phyloP scores from a whole-genome alignment of 2,329 filamentous ascomycete genomes.

The Claviceps sp. region DNA sequence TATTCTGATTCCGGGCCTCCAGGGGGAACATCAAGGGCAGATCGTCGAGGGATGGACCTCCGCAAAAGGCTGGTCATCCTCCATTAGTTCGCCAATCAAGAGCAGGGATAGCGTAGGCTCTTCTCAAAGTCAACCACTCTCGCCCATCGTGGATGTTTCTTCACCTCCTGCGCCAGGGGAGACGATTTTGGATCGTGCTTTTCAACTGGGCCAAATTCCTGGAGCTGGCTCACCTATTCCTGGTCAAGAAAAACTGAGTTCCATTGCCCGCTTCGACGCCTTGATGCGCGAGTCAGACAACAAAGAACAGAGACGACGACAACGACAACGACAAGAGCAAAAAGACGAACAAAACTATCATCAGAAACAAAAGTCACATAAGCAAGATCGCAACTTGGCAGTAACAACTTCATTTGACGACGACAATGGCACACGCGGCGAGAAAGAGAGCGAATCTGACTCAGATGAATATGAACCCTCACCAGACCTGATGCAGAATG shows the following conservation, averaged over 20 bases:
- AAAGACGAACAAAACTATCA: too few relatives aligned
- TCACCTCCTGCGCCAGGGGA: conserved; percentile 44
- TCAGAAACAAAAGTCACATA: not conserved
- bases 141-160: conserved; percentile 27
- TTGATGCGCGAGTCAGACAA: conserved; percentile 49
- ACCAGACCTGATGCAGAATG: conserved; percentile 16
- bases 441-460: conserved; percentile 18
- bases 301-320: conserved; percentile 23
- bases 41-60: conserved; percentile 49
- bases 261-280: conserved; percentile 51
- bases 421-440: not conserved
- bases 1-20: conserved; percentile 41
- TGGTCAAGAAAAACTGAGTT: conserved; percentile 50
- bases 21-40: conserved; percentile 40
- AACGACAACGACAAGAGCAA: too few relatives aligned
- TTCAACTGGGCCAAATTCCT: conserved; percentile 49
- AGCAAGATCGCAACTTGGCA: conserved; percentile 14
- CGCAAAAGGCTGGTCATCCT: conserved; percentile 44
- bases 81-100: conserved; percentile 42
- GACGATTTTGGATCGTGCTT: conserved; percentile 54
- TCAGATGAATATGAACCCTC: conserved; percentile 27
- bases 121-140: conserved; percentile 29
- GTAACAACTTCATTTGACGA: conserved; percentile 33
- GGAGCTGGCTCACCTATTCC: conserved; percentile 40
- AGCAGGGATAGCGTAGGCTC: conserved; percentile 43